Evolutionary conservation across 2,329 filamentous ascomycete genomes (phyloP).

Genomic region (Penicillium verrucosum): DNA sequence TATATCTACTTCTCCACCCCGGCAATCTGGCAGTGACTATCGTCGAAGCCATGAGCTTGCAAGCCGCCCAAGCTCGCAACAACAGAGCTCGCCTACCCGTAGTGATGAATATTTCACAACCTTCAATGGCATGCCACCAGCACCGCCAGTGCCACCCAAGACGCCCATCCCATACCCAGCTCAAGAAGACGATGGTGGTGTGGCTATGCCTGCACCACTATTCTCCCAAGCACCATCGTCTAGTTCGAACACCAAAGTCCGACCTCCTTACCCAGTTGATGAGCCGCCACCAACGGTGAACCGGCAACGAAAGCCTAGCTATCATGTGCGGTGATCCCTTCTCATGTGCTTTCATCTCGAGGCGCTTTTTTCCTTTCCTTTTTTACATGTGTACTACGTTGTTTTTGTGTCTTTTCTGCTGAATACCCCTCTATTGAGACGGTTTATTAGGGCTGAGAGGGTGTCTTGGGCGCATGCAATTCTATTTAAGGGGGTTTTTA

Average conservation of each 20-base stretch:
- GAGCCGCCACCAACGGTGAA: conserved; percentile 81
- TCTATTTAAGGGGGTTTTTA: neutral
- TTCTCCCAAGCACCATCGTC: conserved; percentile 20
- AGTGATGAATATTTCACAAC: conserved; percentile 35
- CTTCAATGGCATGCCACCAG: conserved; percentile 52
- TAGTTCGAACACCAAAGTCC: conserved; percentile 23
- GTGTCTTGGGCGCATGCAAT: neutral
- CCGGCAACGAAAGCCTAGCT: conserved; percentile 79
- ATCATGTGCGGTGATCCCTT: conserved; percentile 49
- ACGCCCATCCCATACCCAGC: conserved; percentile 62
- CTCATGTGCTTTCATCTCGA: conserved; percentile 3
- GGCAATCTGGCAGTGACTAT: conserved; percentile 29
- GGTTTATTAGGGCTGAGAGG: neutral
- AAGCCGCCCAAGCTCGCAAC: conserved; percentile 27
- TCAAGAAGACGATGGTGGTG: conserved; percentile 24
- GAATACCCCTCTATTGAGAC: conserved; percentile 9
- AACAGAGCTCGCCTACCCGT: conserved; percentile 32
- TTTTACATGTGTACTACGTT: neutral
- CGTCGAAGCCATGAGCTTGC: conserved; percentile 40
- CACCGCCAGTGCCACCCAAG: conserved; percentile 74
- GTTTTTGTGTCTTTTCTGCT: conserved; percentile 1
- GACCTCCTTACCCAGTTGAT: conserved; percentile 75
- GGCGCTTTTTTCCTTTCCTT: neutral
- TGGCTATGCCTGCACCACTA: conserved; percentile 38
- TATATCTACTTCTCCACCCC: conserved; percentile 22